Base-by-base conservation (phyloP, 441 rosid genomes). In the Raphanus hybrid region DNA sequence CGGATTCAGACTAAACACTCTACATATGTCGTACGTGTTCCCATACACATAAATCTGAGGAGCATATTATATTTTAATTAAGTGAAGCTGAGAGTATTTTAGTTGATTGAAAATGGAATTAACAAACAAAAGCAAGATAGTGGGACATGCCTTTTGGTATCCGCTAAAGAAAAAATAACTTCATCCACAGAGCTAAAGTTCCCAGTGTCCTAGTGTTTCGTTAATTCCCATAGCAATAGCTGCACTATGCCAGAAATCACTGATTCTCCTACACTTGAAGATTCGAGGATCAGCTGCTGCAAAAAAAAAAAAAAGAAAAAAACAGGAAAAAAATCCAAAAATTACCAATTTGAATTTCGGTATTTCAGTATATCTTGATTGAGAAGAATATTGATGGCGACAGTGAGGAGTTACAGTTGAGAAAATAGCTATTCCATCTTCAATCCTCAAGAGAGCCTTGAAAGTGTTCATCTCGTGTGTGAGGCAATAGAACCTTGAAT, bases 171-270 rank as follows among this genome's bases (percentile, higher is more conserved):
- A 67, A 83, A 94, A 67, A 94, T 83, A 45, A 88, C 84, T 82
- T 89, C 97, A 82, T 94, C 97, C 11, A 91, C 88, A 0, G 96
- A 70, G 99, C 96, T 54, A 90, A 94, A 59, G 97, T 90, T 71
- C 98, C 97, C n/a, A 92, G 52, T 94, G 92, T 82, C 98, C 84
- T 27, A 94, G 71, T 1, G 98, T 92, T 78, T 94, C 98, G 79
- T 91, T 90, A 63, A 92, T 41, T 8, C 94, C 96, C 80, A 92
- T 54, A 39, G 75, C 67, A 66, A 87, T 85, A 6, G 97, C 94
- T 81, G 91, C 90, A 34, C 85, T 85, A 83, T 88, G 80, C 4
- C 92, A 67, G 63, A 92, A 81, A 57, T 72, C 79, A 70, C 85
- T 93, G 34, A 45, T 75, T 85, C 86, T 90, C 87, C 96, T 92